phyloP scores from a whole-genome alignment of 2,329 filamentous ascomycete genomes.

The Pseudogymnoascus sp. region DNA sequence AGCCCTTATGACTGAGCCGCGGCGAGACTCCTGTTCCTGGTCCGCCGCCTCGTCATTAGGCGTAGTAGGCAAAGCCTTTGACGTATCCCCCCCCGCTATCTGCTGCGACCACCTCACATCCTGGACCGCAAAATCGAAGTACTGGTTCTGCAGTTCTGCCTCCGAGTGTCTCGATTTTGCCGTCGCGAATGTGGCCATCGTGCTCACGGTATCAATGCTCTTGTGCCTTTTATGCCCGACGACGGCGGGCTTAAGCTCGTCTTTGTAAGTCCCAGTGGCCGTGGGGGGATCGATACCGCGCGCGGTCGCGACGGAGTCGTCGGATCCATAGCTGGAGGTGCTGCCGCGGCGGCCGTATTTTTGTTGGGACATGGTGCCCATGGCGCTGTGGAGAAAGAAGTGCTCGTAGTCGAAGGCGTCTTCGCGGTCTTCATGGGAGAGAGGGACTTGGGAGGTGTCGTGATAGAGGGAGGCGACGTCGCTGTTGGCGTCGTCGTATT shows the following conservation, averaged over 20 bases:
- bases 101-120: slow-evolving; percentile 14
- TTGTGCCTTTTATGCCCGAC: slow-evolving; percentile 39
- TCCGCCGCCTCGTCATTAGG: background rate
- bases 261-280: slow-evolving; percentile 13
- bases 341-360: slow-evolving; percentile 34
- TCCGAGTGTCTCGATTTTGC: slow-evolving; percentile 28
- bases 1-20: background rate
- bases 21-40: background rate
- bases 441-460: slow-evolving; percentile 47
- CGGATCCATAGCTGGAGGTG: slow-evolving; percentile 43
- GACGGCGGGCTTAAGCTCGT: slow-evolving; percentile 12
- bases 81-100: background rate
- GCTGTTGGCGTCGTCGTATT: slow-evolving; percentile 38
- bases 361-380: slow-evolving; percentile 63
- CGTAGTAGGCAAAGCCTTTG: background rate
- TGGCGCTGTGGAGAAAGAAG: slow-evolving; percentile 87
- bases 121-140: slow-evolving; percentile 15
- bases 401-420: slow-evolving; percentile 96
- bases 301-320: slow-evolving; percentile 54
- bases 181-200: slow-evolving; percentile 54
- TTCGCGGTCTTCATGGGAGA: slow-evolving; percentile 84
- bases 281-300: slow-evolving; percentile 34
- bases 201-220: slow-evolving; percentile 53
- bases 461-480: slow-evolving; percentile 58
- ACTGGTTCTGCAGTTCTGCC: slow-evolving; percentile 36